Evolutionary conservation across 441 rosid species (phyloP).

Genomic region (Raphanus hybrid): DNA sequence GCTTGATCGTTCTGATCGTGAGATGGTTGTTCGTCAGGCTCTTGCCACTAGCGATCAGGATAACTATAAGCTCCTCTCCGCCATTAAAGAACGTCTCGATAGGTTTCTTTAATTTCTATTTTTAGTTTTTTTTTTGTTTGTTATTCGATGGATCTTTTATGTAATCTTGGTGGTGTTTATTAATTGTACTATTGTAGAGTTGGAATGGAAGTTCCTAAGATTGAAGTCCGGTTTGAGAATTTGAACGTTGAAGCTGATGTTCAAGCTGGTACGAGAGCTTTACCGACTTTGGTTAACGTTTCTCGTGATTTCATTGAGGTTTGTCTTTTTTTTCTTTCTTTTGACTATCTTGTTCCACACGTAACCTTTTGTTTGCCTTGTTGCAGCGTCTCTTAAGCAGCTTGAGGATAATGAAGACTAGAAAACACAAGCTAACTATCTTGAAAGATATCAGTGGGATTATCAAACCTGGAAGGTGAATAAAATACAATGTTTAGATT

Average conservation of each 20-base stretch:
- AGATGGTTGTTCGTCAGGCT: too few species aligned
- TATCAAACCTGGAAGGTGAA: conserved; percentile 81
- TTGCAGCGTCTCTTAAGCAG: conserved; percentile 53
- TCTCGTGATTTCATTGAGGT: conserved; percentile 75
- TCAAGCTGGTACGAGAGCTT: conserved; percentile 77
- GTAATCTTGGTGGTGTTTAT: background rate
- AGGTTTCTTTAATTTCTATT: too few species aligned
- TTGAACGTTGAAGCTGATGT: conserved; percentile 64
- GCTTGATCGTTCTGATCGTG: too few species aligned
- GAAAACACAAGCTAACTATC: conserved; percentile 52
- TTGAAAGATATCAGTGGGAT: conserved; percentile 70
- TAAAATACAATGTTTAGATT: background rate
- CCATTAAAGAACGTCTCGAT: too few species aligned
- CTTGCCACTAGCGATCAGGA: too few species aligned
- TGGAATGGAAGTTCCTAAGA: conserved; percentile 72
- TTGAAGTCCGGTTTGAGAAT: conserved; percentile 76
- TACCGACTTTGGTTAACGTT: conserved; percentile 79
- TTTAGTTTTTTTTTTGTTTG: background rate
- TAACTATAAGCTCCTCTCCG: too few species aligned
- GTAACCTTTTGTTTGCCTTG: too few species aligned
- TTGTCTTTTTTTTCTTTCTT: background rate
- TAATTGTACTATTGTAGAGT: conserved; percentile 46
- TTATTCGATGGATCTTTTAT: background rate
- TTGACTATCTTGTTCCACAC: background rate
- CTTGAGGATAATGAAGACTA: conserved; percentile 57